phyloP scores from a whole-genome alignment of 306 rosid species.

The Cucumis sativus region Cucumber_9930_V3 NC_026657.2:31729001-31729500 shows the following conservation, averaged over 20 bases:
- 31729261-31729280: no score
- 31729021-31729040: neutral
- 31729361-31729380: no score
- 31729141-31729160: neutral
- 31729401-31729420: no score
- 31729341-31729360: no score
- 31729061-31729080: neutral
- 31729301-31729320: neutral
- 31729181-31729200: neutral
- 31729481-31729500: no score
- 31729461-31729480: no score
- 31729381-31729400: no score
- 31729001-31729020: neutral
- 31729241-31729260: neutral
- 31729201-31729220: neutral
- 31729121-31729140: neutral
- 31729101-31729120: neutral
- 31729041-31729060: neutral
- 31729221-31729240: neutral
- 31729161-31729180: neutral
- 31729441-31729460: no score
- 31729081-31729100: neutral
- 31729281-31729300: neutral
- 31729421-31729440: no score
- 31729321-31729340: no score